Base-by-base conservation (phyloP, 2,329 filamentous ascomycete genomes). In the Fonsecaea monophora region DNA sequence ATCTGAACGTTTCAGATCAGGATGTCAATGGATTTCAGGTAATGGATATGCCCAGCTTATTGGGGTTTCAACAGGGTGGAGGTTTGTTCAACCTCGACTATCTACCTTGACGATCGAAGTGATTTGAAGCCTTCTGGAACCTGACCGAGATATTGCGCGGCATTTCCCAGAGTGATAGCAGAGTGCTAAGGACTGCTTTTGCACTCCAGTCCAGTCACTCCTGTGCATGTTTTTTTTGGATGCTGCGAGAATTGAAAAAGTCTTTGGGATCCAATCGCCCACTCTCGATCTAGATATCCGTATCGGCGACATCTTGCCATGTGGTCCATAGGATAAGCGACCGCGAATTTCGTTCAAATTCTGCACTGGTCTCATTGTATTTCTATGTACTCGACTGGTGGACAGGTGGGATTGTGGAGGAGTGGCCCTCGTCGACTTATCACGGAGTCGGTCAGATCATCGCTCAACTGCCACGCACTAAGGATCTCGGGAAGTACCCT, bases 61-160 rank as follows among this genome's bases (percentile, higher is more conserved):
- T 37, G 30, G 13, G 18, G 13, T 55, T 55, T 9, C 35, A 55
- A 3, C 30, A 55, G 18, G 12, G 12, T 8, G 32, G 53, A 37
- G 30, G 12, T 12, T 34, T 55, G 9, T 55, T 55, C 35, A 55
- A 35, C 25, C 35, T 55, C 18, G 53, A 55, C 35, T 55, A 50
- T 50, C 21, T 50, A 50, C 45, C 45, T 50, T 50, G 45, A 50
- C 4, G 45, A 13, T 7, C 6, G 45, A 50, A 10, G 12, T 12
- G 45, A 50, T 25, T 13, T 8, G 45, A 21, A 18, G 12, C 15
- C 12, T 18, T 6, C 4, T 32, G 30, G 30, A 32, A 32, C 30
- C 30, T 32, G 30, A 6, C 30, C 30, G 4, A 32, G 30, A 32
- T 32, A 32, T 32, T 32, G 30, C 30, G 30, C 30, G 30, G 30